phyloP scores from a whole-genome alignment of 2,329 filamentous ascomycete species.

The Colletotrichum camelliae region DNA sequence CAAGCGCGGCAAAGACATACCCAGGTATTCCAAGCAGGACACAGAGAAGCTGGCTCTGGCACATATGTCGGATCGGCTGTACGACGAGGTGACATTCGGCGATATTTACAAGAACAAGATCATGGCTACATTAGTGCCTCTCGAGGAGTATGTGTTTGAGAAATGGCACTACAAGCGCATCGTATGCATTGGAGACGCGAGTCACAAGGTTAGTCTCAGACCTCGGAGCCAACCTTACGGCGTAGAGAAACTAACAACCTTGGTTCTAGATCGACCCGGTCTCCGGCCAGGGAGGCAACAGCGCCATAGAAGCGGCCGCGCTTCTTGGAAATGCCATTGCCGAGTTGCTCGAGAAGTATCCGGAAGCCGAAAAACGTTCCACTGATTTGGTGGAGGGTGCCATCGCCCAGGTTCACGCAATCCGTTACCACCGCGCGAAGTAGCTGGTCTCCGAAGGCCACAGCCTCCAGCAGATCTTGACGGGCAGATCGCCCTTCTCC shows the following conservation, averaged over 20 bases:
- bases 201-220: conserved; percentile 38
- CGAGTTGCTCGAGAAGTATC: not conserved
- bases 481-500: not conserved
- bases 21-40: conserved; percentile 35
- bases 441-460: not conserved
- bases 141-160: conserved; percentile 37
- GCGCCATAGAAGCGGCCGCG: conserved; percentile 28
- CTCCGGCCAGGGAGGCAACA: conserved; percentile 29
- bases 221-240: not conserved
- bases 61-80: conserved; percentile 24
- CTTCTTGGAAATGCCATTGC: conserved; percentile 24
- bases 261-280: conserved; percentile 25
- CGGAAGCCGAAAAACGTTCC: not conserved
- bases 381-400: not conserved
- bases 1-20: conserved; percentile 34
- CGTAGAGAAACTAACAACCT: not conserved
- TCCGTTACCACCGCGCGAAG: not conserved
- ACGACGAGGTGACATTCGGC: conserved; percentile 30
- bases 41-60: conserved; percentile 29
- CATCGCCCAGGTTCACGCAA: not conserved
- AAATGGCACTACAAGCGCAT: conserved; percentile 43
- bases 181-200: conserved; percentile 44
- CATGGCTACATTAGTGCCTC: conserved; percentile 28
- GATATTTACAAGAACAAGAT: conserved; percentile 33
- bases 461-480: not conserved